A percentile compares a stretch with the other conserved stretches of the same genome.
Evolutionary conservation across 805 yeast species (phyloP).

Genomic region (Diddensiella caesifluorescens): DNA sequence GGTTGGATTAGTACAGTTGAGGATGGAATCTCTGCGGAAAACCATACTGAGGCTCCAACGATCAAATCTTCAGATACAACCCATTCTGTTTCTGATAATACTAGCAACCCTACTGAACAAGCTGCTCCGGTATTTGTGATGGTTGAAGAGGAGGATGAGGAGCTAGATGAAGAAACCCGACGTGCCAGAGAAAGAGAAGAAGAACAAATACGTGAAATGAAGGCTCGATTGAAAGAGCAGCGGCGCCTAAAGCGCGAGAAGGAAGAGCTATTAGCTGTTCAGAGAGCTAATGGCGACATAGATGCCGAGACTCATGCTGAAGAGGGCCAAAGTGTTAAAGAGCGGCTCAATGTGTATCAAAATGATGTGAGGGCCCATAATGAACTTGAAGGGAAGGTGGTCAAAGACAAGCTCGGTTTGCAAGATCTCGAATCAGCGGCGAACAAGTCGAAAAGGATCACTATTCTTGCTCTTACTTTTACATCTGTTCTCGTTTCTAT

Average conservation of each 20-base stretch:
- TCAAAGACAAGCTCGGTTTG: background rate
- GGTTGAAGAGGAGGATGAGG: no score
- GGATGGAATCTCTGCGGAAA: no score
- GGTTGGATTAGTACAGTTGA: slow-evolving; percentile 1
- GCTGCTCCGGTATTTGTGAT: no score
- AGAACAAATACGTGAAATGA: background rate
- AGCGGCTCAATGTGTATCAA: background rate
- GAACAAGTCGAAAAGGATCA: slow-evolving; percentile 1
- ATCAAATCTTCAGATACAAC: no score
- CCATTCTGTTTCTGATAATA: no score
- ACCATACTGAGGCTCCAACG: no score
- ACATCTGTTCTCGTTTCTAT: background rate
- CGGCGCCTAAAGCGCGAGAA: slow-evolving; percentile 4
- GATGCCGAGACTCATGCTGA: slow-evolving; percentile 4
- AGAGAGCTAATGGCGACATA: background rate
- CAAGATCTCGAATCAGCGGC: background rate
- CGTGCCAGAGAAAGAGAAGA: background rate
- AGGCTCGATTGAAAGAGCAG: background rate
- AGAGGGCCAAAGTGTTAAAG: slow-evolving; percentile 1
- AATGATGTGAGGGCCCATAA: slow-evolving; percentile 3
- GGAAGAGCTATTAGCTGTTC: slow-evolving; percentile 1
- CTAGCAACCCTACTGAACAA: no score
- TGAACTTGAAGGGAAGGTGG: background rate
- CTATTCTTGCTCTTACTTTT: background rate
- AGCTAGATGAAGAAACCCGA: background rate